Conservation (phyloP, 1,139 yeast genomes). For the Taphrina deformans region DNA sequence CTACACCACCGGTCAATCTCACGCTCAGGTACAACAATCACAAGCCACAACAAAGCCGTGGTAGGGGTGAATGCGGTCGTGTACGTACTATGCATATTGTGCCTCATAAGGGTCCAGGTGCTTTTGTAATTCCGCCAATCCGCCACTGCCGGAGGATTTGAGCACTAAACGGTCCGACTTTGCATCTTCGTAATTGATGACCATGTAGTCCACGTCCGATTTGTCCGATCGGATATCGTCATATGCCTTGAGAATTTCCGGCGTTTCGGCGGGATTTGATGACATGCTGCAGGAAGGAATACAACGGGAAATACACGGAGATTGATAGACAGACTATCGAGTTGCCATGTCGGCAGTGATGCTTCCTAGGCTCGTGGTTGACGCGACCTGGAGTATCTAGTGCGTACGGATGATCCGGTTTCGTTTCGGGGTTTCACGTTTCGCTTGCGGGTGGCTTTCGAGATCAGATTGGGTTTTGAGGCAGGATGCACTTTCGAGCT, state of each 20-base stretch:
- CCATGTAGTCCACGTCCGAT: conserved; percentile 24
- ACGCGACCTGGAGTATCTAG: not conserved
- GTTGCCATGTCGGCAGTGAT: no score
- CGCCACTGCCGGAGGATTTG: conserved; percentile 23
- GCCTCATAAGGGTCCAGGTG: conserved; percentile 24
- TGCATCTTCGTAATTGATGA: conserved; percentile 28
- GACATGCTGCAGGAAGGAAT: not conserved
- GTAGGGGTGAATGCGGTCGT: not conserved
- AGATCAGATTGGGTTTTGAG: no score
- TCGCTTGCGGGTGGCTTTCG: no score
- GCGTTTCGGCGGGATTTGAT: conserved; percentile 20
- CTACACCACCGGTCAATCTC: not conserved
- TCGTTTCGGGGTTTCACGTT: no score
- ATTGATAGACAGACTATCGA: no score
- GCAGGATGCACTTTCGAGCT: not conserved
- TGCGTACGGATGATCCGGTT: no score
- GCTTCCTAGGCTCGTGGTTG: not conserved
- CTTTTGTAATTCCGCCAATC: conserved; percentile 15
- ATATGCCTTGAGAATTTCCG: conserved; percentile 48
- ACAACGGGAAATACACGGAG: no score
- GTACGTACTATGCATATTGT: conserved; percentile 26
- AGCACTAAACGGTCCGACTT: conserved; percentile 24
- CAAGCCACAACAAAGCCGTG: not conserved
- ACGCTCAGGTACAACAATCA: not conserved
- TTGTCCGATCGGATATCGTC: conserved; percentile 32